Conservation (phyloP, 805 yeast genomes). For the Isabelozyma pseudorhagii region DNA sequence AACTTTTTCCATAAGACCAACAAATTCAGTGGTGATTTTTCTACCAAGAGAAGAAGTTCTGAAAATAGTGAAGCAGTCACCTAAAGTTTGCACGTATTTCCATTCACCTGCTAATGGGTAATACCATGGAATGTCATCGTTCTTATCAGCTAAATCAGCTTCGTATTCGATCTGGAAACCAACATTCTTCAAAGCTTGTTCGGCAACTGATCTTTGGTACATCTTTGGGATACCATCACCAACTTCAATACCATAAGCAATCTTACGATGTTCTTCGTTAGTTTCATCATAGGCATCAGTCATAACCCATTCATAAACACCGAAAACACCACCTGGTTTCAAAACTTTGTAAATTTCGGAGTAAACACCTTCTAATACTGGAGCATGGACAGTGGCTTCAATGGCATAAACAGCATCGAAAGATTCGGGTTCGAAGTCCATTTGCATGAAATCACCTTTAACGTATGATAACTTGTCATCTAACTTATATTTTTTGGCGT, state of each 20-base stretch:
- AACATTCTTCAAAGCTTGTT: constrained; percentile 75
- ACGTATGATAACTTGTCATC: constrained; percentile 77
- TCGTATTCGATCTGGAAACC: constrained; percentile 81
- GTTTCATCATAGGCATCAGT: constrained; percentile 87
- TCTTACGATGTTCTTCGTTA: constrained; percentile 86
- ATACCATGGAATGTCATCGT: constrained; percentile 93
- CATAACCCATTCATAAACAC: constrained; percentile 99
- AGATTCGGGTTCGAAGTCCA: constrained; percentile 88
- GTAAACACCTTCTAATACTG: constrained; percentile 92
- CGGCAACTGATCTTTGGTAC: constrained; percentile 84
- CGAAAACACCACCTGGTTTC: constrained; percentile 97
- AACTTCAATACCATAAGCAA: constrained; percentile 94
- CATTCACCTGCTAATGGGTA: constrained; percentile 94
- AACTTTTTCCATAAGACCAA: constrained; percentile 76
- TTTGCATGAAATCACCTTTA: constrained; percentile 98
- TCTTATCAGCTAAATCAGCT: constrained; percentile 77
- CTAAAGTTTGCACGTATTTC: constrained; percentile 75
- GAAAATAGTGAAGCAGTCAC: constrained; percentile 78
- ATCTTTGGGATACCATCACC: constrained; percentile 99
- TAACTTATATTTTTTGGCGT: constrained; percentile 64
- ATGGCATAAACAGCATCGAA: constrained; percentile 98
- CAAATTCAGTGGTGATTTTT: constrained; percentile 73
- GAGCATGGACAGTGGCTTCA: constrained; percentile 98
- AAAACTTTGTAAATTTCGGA: constrained; percentile 90
- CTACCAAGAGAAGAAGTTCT: constrained; percentile 90